Base-by-base conservation (phyloP, 441 rosid species). In the Arabidopsis lyrata region DNA sequence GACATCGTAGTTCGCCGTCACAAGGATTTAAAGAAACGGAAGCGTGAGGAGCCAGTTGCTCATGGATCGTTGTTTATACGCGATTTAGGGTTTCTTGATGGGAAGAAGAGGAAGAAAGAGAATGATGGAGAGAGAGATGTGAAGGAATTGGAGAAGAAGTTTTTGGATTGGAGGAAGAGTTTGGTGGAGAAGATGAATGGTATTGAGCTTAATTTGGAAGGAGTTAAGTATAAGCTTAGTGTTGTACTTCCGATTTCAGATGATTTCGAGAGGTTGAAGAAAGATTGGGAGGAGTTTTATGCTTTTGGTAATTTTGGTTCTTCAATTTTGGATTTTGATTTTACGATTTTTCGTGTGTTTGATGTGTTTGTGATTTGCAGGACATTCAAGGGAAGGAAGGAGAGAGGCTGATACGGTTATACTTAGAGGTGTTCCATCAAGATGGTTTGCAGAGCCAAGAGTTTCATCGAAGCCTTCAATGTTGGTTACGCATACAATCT, bases 371-470 rank as follows among this genome's bases (percentile, higher is more conserved):
- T 56, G 12, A 11, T 61, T 77, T 53, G 60, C 53, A 95, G 99
- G 92, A 60, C 77, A 82, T 74, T 66, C 82, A 36, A 86, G 92
- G 69, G 91, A 88, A 29, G 88, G 81, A 58, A 87, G 80, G 74
- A 83, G 82, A 53, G 97, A 88, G 70, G 90, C 93, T 22, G 97
- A 95, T 77, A 89, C 99, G 4, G 81, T 95, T 29, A 68, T 92
- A 44, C 49, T 95, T 29, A 85, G 86, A 74, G 91, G 95, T 59
- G 82, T 88, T 56, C 99, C 97, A 4, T 95, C 97, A 3, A 82
- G 99, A 81, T 92, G 99, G 99, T 89, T 95, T 44, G 92, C 97
- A 0, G 97, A 95, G 89, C 92, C 97, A 1, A 87, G 93, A 63
- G 99, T 95, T 34, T 95, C 99, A 0, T 95, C 97, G 0, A 95